Conservation (phyloP, 352 stramenopile species). For the Phytopythium ostracodes region DNA sequence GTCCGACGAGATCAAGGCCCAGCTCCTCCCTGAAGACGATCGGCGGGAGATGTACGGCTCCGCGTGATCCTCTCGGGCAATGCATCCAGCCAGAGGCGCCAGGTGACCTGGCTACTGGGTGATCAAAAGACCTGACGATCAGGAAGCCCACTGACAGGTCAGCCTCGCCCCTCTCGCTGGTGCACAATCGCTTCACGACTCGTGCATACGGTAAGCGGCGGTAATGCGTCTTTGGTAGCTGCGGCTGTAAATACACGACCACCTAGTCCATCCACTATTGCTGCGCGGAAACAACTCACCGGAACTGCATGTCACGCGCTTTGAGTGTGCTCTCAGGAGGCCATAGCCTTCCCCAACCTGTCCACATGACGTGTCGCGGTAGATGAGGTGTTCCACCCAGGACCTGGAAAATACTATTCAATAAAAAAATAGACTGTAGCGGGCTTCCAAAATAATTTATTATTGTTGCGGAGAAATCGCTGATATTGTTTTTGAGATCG, state of each 20-base stretch:
- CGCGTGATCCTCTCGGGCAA: conserved; percentile 5
- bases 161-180: not conserved
- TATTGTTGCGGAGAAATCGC: too few relatives aligned
- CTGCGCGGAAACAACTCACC: not conserved
- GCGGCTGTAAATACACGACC: not conserved
- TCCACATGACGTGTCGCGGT: not conserved
- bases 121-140: not conserved
- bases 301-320: not conserved
- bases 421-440: too few relatives aligned
- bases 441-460: too few relatives aligned
- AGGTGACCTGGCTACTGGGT: not conserved
- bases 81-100: not conserved
- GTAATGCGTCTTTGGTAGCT: not conserved
- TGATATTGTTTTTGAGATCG: too few relatives aligned
- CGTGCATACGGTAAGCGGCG: not conserved
- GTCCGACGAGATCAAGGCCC: conserved; percentile 24
- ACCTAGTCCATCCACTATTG: not conserved
- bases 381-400: too few relatives aligned
- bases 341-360: too few relatives aligned
- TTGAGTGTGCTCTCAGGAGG: not conserved
- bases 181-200: not conserved
- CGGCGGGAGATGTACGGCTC: conserved; percentile 17
- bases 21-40: conserved; percentile 15
- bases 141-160: not conserved
- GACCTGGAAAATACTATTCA: too few relatives aligned